Evolutionary conservation across 169 alveolate genomes (phyloP).

Genomic region (Babesia divergens): DNA sequence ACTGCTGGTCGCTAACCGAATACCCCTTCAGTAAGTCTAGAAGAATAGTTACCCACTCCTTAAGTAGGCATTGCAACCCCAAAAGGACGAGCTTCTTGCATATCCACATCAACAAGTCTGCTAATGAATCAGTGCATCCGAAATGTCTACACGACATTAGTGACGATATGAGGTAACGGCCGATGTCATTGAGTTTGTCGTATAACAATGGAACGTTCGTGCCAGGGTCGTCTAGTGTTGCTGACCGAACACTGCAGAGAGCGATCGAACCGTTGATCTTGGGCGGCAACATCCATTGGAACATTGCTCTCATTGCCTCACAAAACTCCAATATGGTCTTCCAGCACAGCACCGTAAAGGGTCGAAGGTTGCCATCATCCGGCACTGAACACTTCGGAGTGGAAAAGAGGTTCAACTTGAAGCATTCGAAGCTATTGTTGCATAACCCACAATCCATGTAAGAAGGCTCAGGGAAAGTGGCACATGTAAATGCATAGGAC

Average conservation of each 20-base stretch:
- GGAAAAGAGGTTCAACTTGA: neutral
- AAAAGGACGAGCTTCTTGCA: constrained; percentile 21
- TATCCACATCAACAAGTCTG: constrained; percentile 35
- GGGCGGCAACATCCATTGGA: constrained; percentile 39
- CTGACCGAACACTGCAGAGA: neutral
- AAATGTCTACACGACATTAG: constrained; percentile 29
- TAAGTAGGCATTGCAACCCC: constrained; percentile 6
- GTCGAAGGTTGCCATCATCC: constrained; percentile 30
- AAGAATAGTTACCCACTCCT: constrained; percentile 22
- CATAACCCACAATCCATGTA: constrained; percentile 13
- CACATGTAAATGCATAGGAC: neutral
- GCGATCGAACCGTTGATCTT: constrained; percentile 16
- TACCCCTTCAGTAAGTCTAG: constrained; percentile 17
- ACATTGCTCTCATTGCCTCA: constrained; percentile 4
- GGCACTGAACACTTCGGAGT: constrained; percentile 35
- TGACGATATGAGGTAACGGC: constrained; percentile 11
- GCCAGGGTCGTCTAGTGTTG: constrained; percentile 18
- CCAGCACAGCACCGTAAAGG: constrained; percentile 46
- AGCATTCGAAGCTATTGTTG: neutral
- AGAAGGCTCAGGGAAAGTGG: neutral
- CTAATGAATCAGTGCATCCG: constrained; percentile 36
- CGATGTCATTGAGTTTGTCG: constrained; percentile 14
- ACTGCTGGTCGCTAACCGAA: constrained; percentile 10
- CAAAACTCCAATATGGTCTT: constrained; percentile 23
- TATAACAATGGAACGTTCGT: constrained; percentile 9